phyloP scores from a whole-genome alignment of 257 asterid species.

The Vinca minor region DNA sequence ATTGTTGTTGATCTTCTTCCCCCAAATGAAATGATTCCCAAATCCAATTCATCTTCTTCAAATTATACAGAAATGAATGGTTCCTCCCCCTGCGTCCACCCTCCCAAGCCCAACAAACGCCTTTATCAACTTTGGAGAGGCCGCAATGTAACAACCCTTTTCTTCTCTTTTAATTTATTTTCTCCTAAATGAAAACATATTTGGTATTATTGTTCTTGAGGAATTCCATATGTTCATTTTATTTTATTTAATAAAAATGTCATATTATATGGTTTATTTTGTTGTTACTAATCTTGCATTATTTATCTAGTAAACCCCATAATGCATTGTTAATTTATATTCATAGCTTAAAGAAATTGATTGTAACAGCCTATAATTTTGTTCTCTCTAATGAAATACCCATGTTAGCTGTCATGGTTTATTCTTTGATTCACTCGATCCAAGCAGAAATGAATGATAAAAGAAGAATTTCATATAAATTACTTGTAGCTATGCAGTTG shows the following conservation, averaged over 20 bases:
- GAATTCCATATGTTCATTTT: too few species aligned
- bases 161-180: not conserved
- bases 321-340: not conserved
- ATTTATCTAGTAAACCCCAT: not conserved
- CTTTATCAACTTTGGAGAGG: constrained; percentile 88
- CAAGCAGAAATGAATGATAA: not conserved
- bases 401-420: too few species aligned
- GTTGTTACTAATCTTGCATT: not conserved
- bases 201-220: not conserved
- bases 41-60: not conserved
- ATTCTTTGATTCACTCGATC: not conserved
- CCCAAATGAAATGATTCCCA: constrained; percentile 13
- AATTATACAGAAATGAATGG: not conserved
- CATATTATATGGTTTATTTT: not conserved
- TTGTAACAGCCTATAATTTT: too few species aligned
- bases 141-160: constrained; percentile 49
- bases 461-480: constrained; percentile 3
- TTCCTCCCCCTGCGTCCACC: constrained; percentile 24
- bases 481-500: constrained; percentile 1
- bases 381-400: too few species aligned
- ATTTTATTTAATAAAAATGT: not conserved
- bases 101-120: constrained; percentile 44
- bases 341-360: not conserved
- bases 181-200: too few species aligned
- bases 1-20: too few species aligned